Base-by-base conservation (phyloP, 2,329 filamentous ascomycete species). In the Aureobasidium melanogenum region DNA sequence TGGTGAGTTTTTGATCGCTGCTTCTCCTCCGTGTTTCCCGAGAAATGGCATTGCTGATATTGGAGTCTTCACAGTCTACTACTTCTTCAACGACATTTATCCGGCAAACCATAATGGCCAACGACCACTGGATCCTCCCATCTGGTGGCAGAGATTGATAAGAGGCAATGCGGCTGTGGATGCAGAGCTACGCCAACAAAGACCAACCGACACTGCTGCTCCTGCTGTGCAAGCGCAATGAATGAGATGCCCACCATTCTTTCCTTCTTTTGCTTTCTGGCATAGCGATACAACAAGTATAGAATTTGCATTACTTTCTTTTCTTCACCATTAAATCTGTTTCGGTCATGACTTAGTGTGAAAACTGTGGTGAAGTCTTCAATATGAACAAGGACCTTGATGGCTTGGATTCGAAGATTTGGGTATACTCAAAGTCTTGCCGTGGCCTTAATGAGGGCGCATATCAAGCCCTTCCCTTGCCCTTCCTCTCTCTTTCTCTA, bases 1-100 rank as follows among this genome's bases (percentile, higher is more conserved):
- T 75, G 76, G 80, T 82, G 73, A 61, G 80, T 69, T 47, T 14
- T 38, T 38, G 24, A 14, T 22, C 24, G 41, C 24, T 58, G 12
- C 24, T 24, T 36, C 51, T 26, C 24, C 26, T 51, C 41, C 30
- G 44, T 8, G 2, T 32, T 8, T 32, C 1, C 19, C n/a, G 24
- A 26, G 46, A 15, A 38, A 30, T 28, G 24, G 9, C 17, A 3
- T 5, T 19, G 12, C 38, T 41, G 26, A 60, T 65, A 15, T 14
- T 14, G 51, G 68, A 58, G 44, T 26, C 10, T 3, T 48, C 52
- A 6, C 55, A 83, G 82, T 97, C 43, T 97, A 92, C 88, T 99
- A 97, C 75, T 99, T 97, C 77, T 97, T 97, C 75, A 89, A 87
- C 63, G 94, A 99, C 73, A 92, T 99, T 17, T 99, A 96, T 74